Evolutionary conservation across 1,284 basidiomycete genomes (phyloP).

Genomic region (Fomitopsis betulina): DNA sequence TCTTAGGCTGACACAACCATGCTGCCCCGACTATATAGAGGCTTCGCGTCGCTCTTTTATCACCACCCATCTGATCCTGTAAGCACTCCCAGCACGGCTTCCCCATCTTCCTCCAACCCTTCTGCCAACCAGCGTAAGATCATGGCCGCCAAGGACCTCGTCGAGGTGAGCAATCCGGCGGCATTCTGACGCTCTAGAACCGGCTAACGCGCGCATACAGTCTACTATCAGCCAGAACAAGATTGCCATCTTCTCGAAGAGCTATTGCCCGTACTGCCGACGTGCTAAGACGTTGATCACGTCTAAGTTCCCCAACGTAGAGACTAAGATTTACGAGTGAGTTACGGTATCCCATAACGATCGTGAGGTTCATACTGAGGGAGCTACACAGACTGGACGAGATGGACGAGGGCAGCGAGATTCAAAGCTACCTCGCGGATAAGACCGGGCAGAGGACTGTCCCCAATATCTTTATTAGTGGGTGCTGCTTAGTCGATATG

Average conservation of each 20-base stretch:
- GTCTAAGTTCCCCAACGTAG: conserved; percentile 41
- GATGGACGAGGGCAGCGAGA: conserved; percentile 48
- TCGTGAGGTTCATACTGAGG: background rate
- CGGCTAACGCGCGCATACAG: conserved; percentile 27
- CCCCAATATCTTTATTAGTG: conserved; percentile 68
- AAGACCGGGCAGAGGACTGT: conserved; percentile 63
- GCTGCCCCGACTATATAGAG: conserved; percentile 25
- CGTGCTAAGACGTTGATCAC: conserved; percentile 54
- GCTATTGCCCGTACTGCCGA: conserved; percentile 56
- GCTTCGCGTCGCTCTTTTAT: conserved; percentile 13
- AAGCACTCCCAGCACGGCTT: conserved; percentile 22
- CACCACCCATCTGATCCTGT: conserved; percentile 18
- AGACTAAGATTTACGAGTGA: conserved; percentile 55
- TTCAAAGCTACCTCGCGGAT: conserved; percentile 55
- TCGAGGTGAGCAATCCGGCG: conserved; percentile 32
- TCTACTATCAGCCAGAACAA: conserved; percentile 49
- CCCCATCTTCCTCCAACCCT: conserved; percentile 32
- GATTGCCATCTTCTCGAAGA: conserved; percentile 70
- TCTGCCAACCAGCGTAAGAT: conserved; percentile 34
- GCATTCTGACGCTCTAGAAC: too few species aligned
- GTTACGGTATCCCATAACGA: conserved; percentile 22
- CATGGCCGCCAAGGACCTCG: conserved; percentile 35
- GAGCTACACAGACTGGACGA: conserved; percentile 33
- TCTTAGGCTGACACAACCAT: conserved; percentile 11
- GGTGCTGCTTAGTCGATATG: conserved; percentile 22